Evolutionary conservation across 1,139 yeast genomes (phyloP).

Genomic region (Pneumocystis oryctolagi): DNA sequence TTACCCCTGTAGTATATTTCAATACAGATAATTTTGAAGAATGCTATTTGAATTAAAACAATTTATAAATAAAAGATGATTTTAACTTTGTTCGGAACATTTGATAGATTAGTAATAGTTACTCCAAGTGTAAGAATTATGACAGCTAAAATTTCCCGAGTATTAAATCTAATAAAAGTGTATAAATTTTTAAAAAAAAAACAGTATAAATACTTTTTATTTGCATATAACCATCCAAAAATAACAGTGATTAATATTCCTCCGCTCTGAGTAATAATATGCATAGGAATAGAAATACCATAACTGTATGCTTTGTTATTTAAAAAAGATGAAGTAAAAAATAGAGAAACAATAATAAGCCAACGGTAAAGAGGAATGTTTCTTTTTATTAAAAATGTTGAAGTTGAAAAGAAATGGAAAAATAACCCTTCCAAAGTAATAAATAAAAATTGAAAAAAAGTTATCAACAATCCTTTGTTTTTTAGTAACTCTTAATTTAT

Average conservation of each 20-base stretch:
- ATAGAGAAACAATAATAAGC: conserved; percentile 36
- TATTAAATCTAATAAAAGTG: conserved; percentile 24
- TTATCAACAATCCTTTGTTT: conserved; percentile 28
- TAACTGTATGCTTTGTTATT: conserved; percentile 47
- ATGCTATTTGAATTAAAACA: conserved; percentile 12
- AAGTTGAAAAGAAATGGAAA: conserved; percentile 23
- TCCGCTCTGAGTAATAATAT: conserved; percentile 51
- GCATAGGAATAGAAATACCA: conserved; percentile 50
- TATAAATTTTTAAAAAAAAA: background rate
- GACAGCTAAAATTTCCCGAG: conserved; percentile 37
- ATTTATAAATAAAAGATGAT: conserved; percentile 9
- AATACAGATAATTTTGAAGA: background rate
- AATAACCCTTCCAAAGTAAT: conserved; percentile 36
- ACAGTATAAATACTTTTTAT: conserved; percentile 22
- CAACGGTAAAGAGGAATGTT: conserved; percentile 38
- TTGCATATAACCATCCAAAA: conserved; percentile 34
- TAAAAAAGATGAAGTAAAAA: conserved; percentile 38
- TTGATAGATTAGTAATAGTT: conserved; percentile 33
- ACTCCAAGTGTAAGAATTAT: conserved; percentile 43
- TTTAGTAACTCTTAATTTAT: background rate
- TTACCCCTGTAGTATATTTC: conserved; percentile 31
- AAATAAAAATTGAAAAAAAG: conserved; percentile 46
- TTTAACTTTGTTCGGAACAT: conserved; percentile 1
- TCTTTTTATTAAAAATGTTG: conserved; percentile 21
- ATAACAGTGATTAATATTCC: conserved; percentile 50